Evolutionary conservation across 2,329 filamentous ascomycete species (phyloP), one percentile per base, ranked within the genome.

Genomic region (Ascochyta rabiei): DNA sequence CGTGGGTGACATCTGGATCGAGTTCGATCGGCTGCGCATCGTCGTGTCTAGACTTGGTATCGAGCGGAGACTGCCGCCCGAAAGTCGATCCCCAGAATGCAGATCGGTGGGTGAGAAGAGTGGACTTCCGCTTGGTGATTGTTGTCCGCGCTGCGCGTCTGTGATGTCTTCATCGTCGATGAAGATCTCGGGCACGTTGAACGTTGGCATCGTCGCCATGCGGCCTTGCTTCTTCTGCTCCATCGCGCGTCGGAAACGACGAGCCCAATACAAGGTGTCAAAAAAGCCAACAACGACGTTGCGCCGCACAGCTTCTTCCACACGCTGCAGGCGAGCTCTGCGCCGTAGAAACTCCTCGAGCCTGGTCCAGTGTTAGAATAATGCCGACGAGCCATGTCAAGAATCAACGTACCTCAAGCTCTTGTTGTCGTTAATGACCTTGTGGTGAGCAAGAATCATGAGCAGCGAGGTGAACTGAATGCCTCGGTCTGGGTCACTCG

Each of bases 391-490:
- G 1, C 18, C 15, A 4, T 16, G 24, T 16, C 3, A n/a, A 3
- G 13, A n/a, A 15, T 16, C 18, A 19, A 55, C 63, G 71, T 79
- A 90, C 88, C 84, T 88, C 70, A 99, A 79, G 75, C 92, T 96
- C 81, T 97, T 97, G 79, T 89, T 97, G 76, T 99, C 95, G 64
- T 89, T 96, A 73, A 99, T 99, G 69, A 99, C 92, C 69, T 98
- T 99, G 82, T 99, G 96, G 76, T 99, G 95, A 30, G 96, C 93
- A 53, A 99, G 81, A 57, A 96, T 96, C 89, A 99, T 95, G 46
- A 99, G 82, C 19, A 97, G 89, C 6, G 89, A 88, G 3, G 91
- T 95, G 74, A 99, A 99, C 0, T 90, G 89, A 56, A 99, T 96
- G 42, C 95, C 95, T 59, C 86, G 85, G 68, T 96, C 91, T 1